phyloP scores from a whole-genome alignment of 202 grass and related monocot species.

The Hordeum pubiflorum region DNA sequence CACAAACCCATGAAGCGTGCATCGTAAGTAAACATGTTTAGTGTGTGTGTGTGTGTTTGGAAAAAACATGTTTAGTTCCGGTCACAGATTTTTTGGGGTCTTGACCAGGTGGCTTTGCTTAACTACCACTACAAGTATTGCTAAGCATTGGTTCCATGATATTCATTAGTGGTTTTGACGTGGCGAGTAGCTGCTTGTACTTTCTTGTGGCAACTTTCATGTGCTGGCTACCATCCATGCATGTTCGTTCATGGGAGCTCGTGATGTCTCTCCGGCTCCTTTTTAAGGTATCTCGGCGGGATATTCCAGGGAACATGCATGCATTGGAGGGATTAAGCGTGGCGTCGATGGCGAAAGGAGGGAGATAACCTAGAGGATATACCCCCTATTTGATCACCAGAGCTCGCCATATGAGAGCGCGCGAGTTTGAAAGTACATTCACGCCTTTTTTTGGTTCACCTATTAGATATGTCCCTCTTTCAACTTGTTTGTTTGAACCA shows the following conservation, averaged over 20 bases:
- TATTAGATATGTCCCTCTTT: background rate
- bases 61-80: background rate
- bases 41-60: background rate
- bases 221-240: background rate
- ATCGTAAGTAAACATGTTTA: background rate
- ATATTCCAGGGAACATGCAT: slow-evolving; percentile 24
- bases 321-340: background rate
- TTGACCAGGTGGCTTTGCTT: background rate
- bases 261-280: background rate
- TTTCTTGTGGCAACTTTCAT: background rate
- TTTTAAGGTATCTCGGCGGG: slow-evolving; percentile 29
- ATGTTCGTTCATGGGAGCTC: background rate
- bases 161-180: background rate
- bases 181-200: background rate
- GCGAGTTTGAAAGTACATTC: background rate
- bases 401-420: background rate
- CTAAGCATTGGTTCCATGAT: background rate
- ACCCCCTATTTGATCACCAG: background rate
- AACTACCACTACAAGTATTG: background rate
- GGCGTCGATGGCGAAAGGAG: slow-evolving; percentile 13
- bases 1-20: background rate
- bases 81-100: background rate
- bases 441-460: background rate
- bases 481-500: background rate
- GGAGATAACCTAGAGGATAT: slow-evolving; percentile 24